A percentile compares a stretch with the other conserved stretches of the same genome.
phyloP scores from a whole-genome alignment of 2,329 filamentous ascomycete species.

The Apiospora koreana region DNA sequence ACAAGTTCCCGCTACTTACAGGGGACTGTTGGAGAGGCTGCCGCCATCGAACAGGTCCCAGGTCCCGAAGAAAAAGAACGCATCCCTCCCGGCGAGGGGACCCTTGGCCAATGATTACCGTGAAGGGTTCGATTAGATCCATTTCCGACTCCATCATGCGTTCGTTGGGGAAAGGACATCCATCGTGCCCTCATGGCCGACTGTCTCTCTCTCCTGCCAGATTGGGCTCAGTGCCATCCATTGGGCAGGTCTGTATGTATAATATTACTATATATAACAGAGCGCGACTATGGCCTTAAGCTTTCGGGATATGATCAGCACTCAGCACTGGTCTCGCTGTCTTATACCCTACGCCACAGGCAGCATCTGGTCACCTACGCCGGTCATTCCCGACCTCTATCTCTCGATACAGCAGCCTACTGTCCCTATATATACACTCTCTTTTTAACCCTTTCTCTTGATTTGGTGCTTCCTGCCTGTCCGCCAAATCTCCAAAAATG shows the following conservation, averaged over 20 bases:
- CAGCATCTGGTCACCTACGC: not conserved
- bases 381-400: not conserved
- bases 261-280: not conserved
- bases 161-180: not conserved
- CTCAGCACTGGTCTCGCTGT: not conserved
- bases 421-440: not conserved
- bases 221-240: not conserved
- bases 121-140: slow-evolving; percentile 5
- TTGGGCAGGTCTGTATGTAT: not conserved
- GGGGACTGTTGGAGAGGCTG: not conserved
- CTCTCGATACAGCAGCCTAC: not conserved
- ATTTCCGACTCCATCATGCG: slow-evolving; percentile 5
- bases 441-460: not conserved
- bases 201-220: not conserved
- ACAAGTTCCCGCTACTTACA: not conserved
- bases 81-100: not conserved
- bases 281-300: not conserved
- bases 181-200: not conserved
- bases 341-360: not conserved
- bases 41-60: not conserved
- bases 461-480: not conserved
- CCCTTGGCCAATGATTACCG: not conserved
- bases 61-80: not conserved
- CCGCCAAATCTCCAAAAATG: slow-evolving; percentile 25
- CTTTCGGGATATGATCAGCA: not conserved